Evolutionary conservation across 2,329 filamentous ascomycete genomes (phyloP).

Genomic region (Plectosphaerella cucumerina): DNA sequence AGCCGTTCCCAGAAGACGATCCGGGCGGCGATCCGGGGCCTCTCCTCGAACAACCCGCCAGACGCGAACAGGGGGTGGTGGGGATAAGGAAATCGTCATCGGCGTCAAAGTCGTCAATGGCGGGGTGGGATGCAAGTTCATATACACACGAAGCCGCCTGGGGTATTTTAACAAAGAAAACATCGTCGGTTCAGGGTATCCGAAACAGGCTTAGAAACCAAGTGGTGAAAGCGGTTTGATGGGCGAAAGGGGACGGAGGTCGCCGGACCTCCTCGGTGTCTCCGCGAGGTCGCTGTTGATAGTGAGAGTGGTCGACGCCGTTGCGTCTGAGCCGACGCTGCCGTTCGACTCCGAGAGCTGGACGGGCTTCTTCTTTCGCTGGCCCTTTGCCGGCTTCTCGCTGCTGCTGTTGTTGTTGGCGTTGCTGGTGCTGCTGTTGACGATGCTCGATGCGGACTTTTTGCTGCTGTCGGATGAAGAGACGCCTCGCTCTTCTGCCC

Average conservation of each 20-base stretch:
- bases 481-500: conserved; percentile 19
- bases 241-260: conserved; percentile 56
- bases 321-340: conserved; percentile 22
- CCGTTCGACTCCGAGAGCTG: conserved; percentile 33
- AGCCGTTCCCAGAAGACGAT: no score
- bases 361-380: conserved; percentile 40
- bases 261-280: conserved; percentile 29
- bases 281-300: conserved; percentile 36
- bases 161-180: conserved; percentile 12
- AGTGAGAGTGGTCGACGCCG: conserved; percentile 42
- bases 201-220: conserved; percentile 39
- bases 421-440: background rate
- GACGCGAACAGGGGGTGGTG: background rate
- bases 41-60: no score
- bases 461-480: conserved; percentile 66
- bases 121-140: conserved; percentile 5
- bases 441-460: conserved; percentile 28
- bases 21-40: background rate
- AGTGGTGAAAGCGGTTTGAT: conserved; percentile 63
- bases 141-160: conserved; percentile 10
- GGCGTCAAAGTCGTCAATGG: conserved; percentile 29
- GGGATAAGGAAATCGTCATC: conserved; percentile 22
- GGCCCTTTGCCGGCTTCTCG: conserved; percentile 25
- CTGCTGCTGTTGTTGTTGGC: background rate
- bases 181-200: conserved; percentile 8